phyloP scores from a whole-genome alignment of 169 alveolate species.

The Eimeria maxima region DNA sequence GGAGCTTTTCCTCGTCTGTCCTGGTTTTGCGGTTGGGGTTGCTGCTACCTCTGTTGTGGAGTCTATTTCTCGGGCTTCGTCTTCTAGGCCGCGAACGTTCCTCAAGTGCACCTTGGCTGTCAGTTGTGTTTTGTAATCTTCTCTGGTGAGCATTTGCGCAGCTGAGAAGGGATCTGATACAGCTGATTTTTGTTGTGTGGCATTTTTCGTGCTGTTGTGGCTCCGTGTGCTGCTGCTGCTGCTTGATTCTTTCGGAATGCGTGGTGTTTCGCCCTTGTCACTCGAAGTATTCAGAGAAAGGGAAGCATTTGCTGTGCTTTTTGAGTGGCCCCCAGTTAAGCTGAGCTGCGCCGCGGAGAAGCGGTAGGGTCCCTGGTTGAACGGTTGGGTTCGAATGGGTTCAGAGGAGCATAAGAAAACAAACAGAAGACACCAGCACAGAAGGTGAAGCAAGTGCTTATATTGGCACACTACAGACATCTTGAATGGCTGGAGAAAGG shows the following conservation, averaged over 20 bases:
- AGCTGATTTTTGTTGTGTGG: neutral
- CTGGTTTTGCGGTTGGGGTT: neutral
- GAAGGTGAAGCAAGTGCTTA: neutral
- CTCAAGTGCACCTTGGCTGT: slow-evolving; percentile 8
- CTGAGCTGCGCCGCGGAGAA: neutral
- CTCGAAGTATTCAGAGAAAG: neutral
- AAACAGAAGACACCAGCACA: neutral
- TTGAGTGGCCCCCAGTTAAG: neutral
- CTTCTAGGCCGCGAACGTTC: neutral
- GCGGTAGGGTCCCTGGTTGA: neutral
- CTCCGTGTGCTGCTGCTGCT: neutral
- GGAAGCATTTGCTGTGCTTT: neutral
- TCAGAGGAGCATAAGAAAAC: neutral
- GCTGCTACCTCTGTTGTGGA: neutral
- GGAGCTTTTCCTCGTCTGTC: neutral
- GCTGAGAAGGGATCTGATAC: slow-evolving; percentile 27
- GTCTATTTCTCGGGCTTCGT: neutral
- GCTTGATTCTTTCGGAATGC: too few relatives aligned
- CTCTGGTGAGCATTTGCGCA: slow-evolving; percentile 33
- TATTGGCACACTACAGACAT: neutral
- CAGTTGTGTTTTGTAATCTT: neutral
- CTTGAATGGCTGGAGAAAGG: neutral
- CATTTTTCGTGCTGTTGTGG: too few relatives aligned
- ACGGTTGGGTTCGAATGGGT: neutral
- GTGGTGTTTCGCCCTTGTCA: neutral